Conservation (phyloP, 306 rosid genomes). For the Alnus rubra region DNA sequence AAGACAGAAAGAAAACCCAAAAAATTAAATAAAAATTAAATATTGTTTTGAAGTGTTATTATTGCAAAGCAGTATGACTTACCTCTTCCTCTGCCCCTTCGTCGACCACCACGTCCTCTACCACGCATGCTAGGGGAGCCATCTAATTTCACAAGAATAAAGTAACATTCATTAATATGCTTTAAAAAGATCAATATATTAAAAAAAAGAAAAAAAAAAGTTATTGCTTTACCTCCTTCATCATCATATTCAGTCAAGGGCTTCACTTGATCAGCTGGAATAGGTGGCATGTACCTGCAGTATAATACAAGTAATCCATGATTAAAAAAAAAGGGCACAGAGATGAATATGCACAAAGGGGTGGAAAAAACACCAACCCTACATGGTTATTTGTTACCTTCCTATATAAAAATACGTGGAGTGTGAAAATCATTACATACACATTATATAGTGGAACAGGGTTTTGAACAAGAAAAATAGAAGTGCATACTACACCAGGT, state of each 20-base stretch:
- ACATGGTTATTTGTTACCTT: not conserved
- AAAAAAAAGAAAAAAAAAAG: too few relatives aligned
- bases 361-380: not conserved
- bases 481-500: not conserved
- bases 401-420: not conserved
- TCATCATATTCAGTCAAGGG: constrained; percentile 27
- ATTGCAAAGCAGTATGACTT: not conserved
- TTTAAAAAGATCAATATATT: not conserved
- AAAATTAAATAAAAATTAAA: not conserved
- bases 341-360: not conserved
- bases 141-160: constrained; percentile 7
- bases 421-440: not conserved
- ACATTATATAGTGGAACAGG: not conserved
- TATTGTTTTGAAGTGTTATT: not conserved
- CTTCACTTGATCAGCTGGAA: constrained; percentile 33
- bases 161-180: not conserved
- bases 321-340: not conserved
- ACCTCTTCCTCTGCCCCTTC: constrained; percentile 33
- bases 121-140: constrained; percentile 21
- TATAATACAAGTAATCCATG: not conserved
- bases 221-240: constrained; percentile 24
- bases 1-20: not conserved
- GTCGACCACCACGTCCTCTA: constrained; percentile 29
- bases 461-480: not conserved
- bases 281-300: constrained; percentile 26